These are phyloP conservation scores for Crucibulum laeve DNA, from an alignment of 768 basidiomycete species.

Conservation along the genomic window DNA sequence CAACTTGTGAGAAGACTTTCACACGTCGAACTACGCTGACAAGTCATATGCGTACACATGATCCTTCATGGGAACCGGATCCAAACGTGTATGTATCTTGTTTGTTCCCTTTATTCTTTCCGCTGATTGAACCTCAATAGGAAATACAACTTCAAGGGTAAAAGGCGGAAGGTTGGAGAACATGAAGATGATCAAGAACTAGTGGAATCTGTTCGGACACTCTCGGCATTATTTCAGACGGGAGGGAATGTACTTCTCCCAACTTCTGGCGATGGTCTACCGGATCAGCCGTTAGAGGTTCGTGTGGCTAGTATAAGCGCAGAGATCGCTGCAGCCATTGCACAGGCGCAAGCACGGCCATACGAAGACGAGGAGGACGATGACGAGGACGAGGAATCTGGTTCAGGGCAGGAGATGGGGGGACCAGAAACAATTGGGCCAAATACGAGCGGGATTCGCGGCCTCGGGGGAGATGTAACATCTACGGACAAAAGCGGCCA, in stretches of 20 bases:
- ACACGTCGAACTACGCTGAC: conserved; percentile 82
- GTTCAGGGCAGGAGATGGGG: conserved; percentile 48
- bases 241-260: conserved; percentile 28
- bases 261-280: conserved; percentile 17
- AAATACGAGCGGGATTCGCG: conserved; percentile 60
- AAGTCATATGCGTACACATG: conserved; percentile 84
- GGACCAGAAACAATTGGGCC: conserved; percentile 48
- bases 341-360: conserved; percentile 62
- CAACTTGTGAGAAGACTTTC: conserved; percentile 83
- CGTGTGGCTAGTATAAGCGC: conserved; percentile 76
- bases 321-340: conserved; percentile 77
- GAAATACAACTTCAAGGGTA: conserved; percentile 76
- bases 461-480: conserved; percentile 20
- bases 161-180: conserved; percentile 52
- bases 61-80: conserved; percentile 82
- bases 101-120: conserved; percentile 1
- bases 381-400: conserved; percentile 46
- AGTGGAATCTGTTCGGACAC: conserved; percentile 70
- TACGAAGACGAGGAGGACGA: conserved; percentile 44
- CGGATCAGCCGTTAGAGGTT: conserved; percentile 51
- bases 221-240: conserved; percentile 65
- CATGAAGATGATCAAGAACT: conserved; percentile 63
- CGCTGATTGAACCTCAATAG: conserved; percentile 30
- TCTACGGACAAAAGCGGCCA: conserved; percentile 13
- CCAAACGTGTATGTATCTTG: conserved; percentile 62